These are phyloP conservation scores for Plectosphaerella cucumerina DNA, from an alignment of 2,329 filamentous ascomycete genomes.

Conservation along the genomic window DNA sequence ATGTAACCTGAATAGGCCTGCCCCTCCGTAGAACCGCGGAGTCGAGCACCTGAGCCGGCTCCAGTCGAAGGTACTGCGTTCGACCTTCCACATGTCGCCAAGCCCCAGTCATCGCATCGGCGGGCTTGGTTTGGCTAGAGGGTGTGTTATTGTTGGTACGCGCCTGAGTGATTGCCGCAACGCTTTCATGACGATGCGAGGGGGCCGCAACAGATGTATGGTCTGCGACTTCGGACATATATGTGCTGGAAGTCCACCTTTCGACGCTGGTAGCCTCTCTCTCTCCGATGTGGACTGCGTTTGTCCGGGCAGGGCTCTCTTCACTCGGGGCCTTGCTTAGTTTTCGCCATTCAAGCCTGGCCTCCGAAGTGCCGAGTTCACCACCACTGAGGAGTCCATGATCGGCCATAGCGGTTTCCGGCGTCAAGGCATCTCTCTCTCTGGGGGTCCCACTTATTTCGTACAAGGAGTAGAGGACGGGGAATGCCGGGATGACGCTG, in stretches of 20 bases:
- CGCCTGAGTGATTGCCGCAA: no score
- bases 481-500: neutral
- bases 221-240: no score
- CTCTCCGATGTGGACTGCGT: no score
- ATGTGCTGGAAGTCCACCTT: no score
- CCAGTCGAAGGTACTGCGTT: neutral
- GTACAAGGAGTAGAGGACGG: neutral
- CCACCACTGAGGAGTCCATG: neutral
- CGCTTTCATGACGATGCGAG: no score
- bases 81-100: neutral
- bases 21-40: neutral
- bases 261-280: no score
- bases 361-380: neutral
- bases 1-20: neutral
- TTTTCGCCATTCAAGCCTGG: neutral
- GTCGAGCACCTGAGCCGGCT: neutral
- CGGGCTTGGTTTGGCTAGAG: neutral
- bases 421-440: no score
- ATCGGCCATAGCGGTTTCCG: neutral
- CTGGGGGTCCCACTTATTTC: neutral
- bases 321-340: no score
- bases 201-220: no score
- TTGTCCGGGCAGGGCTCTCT: no score
- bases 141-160: neutral
- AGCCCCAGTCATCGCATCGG: neutral